Conservation (phyloP, 1,284 basidiomycete genomes). For the Sphaerobolus stellatus region DNA sequence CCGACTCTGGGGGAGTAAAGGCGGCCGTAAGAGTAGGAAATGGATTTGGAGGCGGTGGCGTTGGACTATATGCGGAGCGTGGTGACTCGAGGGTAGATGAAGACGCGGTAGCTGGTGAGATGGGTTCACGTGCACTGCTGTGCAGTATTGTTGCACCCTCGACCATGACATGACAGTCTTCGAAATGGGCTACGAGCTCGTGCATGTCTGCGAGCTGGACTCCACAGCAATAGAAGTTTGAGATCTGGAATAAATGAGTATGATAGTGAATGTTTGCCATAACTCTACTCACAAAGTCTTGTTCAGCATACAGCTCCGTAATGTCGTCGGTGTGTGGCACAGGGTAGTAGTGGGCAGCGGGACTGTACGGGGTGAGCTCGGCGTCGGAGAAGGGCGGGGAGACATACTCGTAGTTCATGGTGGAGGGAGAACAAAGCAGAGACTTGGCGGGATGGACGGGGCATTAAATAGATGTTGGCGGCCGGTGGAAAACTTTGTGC, state of each 20-base stretch:
- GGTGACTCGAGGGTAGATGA: slow-evolving; percentile 5
- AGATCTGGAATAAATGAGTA: slow-evolving; percentile 36
- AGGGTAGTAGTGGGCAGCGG: neutral
- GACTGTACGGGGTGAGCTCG: neutral
- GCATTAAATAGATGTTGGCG: neutral
- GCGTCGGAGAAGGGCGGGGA: neutral
- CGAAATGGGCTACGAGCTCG: slow-evolving; percentile 66
- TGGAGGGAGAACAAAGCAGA: neutral
- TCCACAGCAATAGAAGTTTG: slow-evolving; percentile 67
- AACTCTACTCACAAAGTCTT: slow-evolving; percentile 2
- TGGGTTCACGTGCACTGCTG: neutral
- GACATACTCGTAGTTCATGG: slow-evolving; percentile 2
- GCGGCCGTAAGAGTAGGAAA: slow-evolving; percentile 12
- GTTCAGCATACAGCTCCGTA: neutral
- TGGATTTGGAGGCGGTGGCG: slow-evolving; percentile 9
- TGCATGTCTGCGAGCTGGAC: slow-evolving; percentile 61
- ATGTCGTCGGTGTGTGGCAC: neutral
- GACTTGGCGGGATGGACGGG: neutral
- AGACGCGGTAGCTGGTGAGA: slow-evolving; percentile 11
- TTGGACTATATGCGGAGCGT: neutral
- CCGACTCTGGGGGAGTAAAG: slow-evolving; percentile 6
- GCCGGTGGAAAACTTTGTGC: neutral
- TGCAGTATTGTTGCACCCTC: no score
- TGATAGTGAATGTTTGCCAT: neutral
- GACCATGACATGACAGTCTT: slow-evolving; percentile 55